Percentiles rank a stretch among this genome's conserved stretches.
Evolutionary conservation across 257 asterid species (phyloP).

Genomic region (Solanum paucissectum): DNA sequence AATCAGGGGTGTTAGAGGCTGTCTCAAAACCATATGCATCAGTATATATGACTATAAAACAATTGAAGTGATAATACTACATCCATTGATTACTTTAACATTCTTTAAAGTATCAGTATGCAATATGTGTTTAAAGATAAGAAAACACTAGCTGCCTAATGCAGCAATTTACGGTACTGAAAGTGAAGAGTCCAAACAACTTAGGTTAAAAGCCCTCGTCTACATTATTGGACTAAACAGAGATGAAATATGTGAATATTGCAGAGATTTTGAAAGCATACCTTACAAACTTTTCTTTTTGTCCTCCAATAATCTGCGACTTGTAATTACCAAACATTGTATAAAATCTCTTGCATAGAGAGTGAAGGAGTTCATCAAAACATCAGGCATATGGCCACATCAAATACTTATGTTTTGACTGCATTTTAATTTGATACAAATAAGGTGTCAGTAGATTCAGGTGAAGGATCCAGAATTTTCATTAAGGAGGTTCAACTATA

Average conservation of each 20-base stretch:
- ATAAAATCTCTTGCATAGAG: conserved; percentile 21
- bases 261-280: conserved; percentile 4
- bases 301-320: conserved; percentile 65
- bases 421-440: background rate
- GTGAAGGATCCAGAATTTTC: background rate
- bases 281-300: conserved; percentile 82
- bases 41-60: background rate
- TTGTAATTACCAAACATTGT: conserved; percentile 54
- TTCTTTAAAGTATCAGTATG: too few relatives aligned
- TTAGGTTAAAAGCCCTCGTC: background rate
- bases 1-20: background rate
- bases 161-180: background rate
- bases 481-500: background rate
- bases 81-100: background rate
- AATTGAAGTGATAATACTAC: background rate
- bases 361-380: background rate
- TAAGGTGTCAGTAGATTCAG: background rate
- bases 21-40: background rate
- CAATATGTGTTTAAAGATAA: background rate
- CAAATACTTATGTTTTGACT: background rate
- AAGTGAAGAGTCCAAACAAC: background rate
- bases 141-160: background rate
- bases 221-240: background rate
- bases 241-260: background rate
- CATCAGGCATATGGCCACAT: conserved; percentile 6